Percentiles rank a stretch among this genome's conserved stretches.
Evolutionary conservation across 176 grass and related monocot genomes (phyloP).

Genomic region (Raddia distichophylla): DNA sequence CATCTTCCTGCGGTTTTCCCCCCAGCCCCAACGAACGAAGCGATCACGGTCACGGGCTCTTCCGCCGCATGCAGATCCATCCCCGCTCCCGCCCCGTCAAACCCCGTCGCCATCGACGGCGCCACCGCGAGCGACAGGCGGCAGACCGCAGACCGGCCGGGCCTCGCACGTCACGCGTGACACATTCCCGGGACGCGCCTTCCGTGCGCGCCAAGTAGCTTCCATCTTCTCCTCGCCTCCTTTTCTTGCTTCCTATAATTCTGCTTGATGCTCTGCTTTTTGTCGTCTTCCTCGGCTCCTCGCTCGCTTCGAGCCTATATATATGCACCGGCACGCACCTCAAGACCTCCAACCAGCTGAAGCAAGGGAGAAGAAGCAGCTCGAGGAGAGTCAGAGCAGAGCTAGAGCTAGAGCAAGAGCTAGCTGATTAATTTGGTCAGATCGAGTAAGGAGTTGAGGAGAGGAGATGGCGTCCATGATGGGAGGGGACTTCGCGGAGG

Average conservation of each 20-base stretch:
- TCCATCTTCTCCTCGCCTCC: not conserved
- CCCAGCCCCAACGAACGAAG: not conserved
- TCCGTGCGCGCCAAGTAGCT: slow-evolving; percentile 33
- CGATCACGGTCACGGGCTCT: too few relatives aligned
- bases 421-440: not conserved
- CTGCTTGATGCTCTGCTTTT: not conserved
- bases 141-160: too few relatives aligned
- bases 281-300: slow-evolving; percentile 12
- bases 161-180: slow-evolving; percentile 32
- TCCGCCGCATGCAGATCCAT: too few relatives aligned
- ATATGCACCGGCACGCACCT: slow-evolving; percentile 5
- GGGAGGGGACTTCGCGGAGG: slow-evolving; percentile 60
- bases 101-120: not conserved
- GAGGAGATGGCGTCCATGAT: slow-evolving; percentile 54
- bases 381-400: too few relatives aligned
- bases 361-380: not conserved
- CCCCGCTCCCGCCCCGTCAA: too few relatives aligned
- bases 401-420: not conserved
- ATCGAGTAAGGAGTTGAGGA: too few relatives aligned
- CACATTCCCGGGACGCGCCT: not conserved
- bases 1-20: not conserved
- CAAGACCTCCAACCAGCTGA: not conserved
- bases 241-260: not conserved
- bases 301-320: slow-evolving; percentile 36
- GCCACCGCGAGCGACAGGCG: not conserved